Conservation (phyloP, 257 asterid genomes). For the Penstemon eatonii region DNA sequence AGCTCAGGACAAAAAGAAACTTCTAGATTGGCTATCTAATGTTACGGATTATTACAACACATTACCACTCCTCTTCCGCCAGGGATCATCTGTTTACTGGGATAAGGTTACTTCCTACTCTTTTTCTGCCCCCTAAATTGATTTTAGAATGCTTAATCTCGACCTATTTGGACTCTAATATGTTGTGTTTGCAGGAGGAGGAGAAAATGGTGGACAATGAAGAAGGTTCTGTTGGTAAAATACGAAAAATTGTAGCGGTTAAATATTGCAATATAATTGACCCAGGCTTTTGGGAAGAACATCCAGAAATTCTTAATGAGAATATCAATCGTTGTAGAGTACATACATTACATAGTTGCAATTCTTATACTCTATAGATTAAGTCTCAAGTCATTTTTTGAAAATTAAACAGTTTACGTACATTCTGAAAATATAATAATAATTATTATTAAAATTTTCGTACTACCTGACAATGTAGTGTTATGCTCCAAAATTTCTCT, state of each 20-base stretch:
- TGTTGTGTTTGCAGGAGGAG: conserved; percentile 28
- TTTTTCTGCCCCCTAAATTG: background rate
- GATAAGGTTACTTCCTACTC: conserved; percentile 45
- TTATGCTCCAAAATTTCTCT: too few relatives aligned
- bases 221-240: conserved; percentile 41
- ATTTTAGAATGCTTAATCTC: too few relatives aligned
- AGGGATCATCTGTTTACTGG: conserved; percentile 80
- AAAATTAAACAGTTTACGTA: too few relatives aligned
- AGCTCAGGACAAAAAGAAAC: conserved; percentile 70
- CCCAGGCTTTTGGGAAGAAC: conserved; percentile 62
- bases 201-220: conserved; percentile 24
- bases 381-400: too few relatives aligned
- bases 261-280: conserved; percentile 68
- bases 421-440: too few relatives aligned
- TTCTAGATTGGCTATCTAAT: conserved; percentile 52
- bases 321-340: conserved; percentile 11
- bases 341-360: background rate
- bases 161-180: too few relatives aligned
- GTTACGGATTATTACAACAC: conserved; percentile 51
- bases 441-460: too few relatives aligned
- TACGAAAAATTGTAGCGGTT: conserved; percentile 48
- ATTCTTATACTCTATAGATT: too few relatives aligned
- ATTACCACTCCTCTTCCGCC: conserved; percentile 62
- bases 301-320: conserved; percentile 60
- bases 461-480: too few relatives aligned